Evolutionary conservation across 1,284 basidiomycete genomes (phyloP).

Genomic region (Ganoderma multipileum): DNA sequence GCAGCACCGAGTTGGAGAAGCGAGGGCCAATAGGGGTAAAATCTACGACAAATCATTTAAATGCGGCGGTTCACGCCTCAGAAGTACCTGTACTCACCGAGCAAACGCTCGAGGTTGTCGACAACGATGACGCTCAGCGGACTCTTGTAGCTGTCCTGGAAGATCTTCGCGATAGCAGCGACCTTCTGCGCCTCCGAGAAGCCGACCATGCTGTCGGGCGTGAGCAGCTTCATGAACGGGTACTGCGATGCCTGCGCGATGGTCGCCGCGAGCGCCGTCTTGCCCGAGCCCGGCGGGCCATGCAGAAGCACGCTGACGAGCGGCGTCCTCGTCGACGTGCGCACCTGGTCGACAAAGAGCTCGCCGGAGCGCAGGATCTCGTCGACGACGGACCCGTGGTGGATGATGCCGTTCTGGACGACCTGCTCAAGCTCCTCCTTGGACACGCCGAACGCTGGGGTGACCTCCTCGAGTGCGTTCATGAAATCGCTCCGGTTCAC

Average conservation of each 20-base stretch:
- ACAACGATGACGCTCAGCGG: slow-evolving; percentile 96
- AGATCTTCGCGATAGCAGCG: slow-evolving; percentile 91
- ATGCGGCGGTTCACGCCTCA: neutral
- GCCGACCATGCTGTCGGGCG: slow-evolving; percentile 97
- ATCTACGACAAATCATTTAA: slow-evolving; percentile 54
- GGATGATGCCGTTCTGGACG: slow-evolving; percentile 97
- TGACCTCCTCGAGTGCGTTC: slow-evolving; percentile 93
- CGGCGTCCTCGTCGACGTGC: slow-evolving; percentile 89
- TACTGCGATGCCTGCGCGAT: slow-evolving; percentile 94
- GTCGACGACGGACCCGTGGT: slow-evolving; percentile 80
- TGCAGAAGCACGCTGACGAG: slow-evolving; percentile 92
- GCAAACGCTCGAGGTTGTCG: slow-evolving; percentile 91
- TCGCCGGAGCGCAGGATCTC: slow-evolving; percentile 90
- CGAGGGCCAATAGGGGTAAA: slow-evolving; percentile 98
- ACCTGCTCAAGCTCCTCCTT: slow-evolving; percentile 97
- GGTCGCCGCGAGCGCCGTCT: slow-evolving; percentile 94
- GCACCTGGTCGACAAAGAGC: slow-evolving; percentile 95
- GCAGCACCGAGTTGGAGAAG: slow-evolving; percentile 95
- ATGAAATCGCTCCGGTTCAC: slow-evolving; percentile 92
- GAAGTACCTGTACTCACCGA: slow-evolving; percentile 62
- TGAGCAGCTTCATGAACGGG: slow-evolving; percentile 98
- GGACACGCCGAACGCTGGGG: slow-evolving; percentile 96
- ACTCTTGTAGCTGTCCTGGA: slow-evolving; percentile 97
- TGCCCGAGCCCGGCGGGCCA: slow-evolving; percentile 91
- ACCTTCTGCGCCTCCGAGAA: slow-evolving; percentile 94